Evolutionary conservation across 176 grass and related monocot genomes (phyloP).

Genomic region (Neostapfia colusana): DNA sequence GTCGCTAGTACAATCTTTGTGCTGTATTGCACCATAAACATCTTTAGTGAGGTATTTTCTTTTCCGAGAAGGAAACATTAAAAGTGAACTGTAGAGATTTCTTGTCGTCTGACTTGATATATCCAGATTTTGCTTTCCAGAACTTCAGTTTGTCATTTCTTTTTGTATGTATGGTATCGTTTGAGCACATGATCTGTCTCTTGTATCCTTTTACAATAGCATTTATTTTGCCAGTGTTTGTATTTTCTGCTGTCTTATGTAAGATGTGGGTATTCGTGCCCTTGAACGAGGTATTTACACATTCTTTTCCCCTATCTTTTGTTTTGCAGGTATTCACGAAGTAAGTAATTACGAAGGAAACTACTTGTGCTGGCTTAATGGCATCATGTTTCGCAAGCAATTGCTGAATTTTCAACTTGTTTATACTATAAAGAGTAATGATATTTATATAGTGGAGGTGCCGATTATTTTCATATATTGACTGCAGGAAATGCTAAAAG

Average conservation of each 20-base stretch:
- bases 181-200: background rate
- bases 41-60: background rate
- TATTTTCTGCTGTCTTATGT: background rate
- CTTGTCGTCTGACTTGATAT: background rate
- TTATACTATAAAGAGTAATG: background rate
- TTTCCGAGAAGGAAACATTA: background rate
- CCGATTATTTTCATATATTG: conserved; percentile 14
- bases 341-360: conserved; percentile 55
- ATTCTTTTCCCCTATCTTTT: conserved; percentile 24
- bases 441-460: background rate
- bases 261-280: background rate
- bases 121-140: background rate
- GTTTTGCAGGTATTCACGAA: conserved; percentile 93
- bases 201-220: background rate
- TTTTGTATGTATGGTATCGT: background rate
- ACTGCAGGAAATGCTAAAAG: conserved; percentile 97
- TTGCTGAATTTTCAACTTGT: background rate
- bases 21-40: background rate
- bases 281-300: background rate
- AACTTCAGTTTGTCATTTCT: background rate
- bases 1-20: background rate
- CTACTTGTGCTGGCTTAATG: conserved; percentile 16
- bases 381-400: conserved; percentile 2
- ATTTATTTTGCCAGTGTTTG: background rate
- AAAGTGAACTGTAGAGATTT: background rate